Conservation (phyloP, 495 filamentous ascomycete genomes). For the Aspergillus taichungensis region DNA sequence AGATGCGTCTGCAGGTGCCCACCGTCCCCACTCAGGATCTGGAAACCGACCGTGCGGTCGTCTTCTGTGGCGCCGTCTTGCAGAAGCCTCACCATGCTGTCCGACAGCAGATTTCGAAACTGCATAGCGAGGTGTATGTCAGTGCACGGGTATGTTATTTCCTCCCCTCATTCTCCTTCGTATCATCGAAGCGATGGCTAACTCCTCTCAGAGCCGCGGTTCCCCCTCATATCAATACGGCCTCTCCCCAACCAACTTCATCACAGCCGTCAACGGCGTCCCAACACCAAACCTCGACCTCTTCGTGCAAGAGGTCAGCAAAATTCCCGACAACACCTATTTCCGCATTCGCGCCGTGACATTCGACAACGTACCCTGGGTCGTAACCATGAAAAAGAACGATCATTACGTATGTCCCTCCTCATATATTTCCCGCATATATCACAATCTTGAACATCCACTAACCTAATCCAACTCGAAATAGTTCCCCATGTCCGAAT, state of each 20-base stretch:
- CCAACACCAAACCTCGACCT: slow-evolving; percentile 68
- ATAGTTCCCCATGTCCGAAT: slow-evolving; percentile 82
- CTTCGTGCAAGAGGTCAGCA: slow-evolving; percentile 70
- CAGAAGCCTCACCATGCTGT: slow-evolving; percentile 95
- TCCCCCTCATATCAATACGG: slow-evolving; percentile 89
- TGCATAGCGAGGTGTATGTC: slow-evolving; percentile 98
- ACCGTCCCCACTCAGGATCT: slow-evolving; percentile 86
- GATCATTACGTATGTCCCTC: slow-evolving; percentile 75
- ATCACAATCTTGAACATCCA: neutral
- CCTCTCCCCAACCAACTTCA: slow-evolving; percentile 92
- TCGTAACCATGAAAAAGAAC: slow-evolving; percentile 99
- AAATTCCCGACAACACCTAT: slow-evolving; percentile 94
- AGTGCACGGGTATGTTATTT: slow-evolving; percentile 58
- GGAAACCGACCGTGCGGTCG: slow-evolving; percentile 83
- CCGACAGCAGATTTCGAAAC: slow-evolving; percentile 88
- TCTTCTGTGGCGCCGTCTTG: slow-evolving; percentile 90
- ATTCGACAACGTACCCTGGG: slow-evolving; percentile 96
- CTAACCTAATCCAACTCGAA: neutral
- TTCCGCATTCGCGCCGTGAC: slow-evolving; percentile 91
- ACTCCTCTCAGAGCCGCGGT: slow-evolving; percentile 47
- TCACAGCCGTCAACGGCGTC: slow-evolving; percentile 86
- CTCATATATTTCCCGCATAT: neutral
- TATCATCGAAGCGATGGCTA: slow-evolving; percentile 5
- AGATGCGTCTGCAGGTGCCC: slow-evolving; percentile 68
- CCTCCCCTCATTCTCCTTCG: neutral